phyloP scores from a whole-genome alignment of 176 grass and related monocot species.

The Carex pumila region DNA sequence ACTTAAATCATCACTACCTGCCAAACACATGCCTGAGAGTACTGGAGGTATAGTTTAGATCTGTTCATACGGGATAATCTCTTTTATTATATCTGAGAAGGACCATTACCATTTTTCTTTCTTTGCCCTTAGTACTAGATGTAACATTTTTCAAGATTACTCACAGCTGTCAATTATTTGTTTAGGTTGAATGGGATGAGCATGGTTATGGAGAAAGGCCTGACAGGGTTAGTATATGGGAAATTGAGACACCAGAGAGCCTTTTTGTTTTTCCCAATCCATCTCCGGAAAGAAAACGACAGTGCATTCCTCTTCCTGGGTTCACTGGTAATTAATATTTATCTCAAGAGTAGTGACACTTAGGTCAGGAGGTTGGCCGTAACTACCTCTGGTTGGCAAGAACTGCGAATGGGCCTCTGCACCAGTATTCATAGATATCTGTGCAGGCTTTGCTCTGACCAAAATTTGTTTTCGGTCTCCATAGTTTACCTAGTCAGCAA shows the following conservation, averaged over 20 bases:
- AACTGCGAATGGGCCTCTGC: background rate
- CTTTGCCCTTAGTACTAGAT: background rate
- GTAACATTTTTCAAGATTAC: background rate
- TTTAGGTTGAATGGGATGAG: constrained; percentile 89
- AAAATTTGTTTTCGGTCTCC: background rate
- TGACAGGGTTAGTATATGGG: constrained; percentile 81
- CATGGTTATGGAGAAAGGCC: constrained; percentile 90
- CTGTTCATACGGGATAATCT: background rate
- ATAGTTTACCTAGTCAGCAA: background rate
- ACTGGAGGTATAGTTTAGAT: background rate
- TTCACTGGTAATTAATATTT: constrained; percentile 23
- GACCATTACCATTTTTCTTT: background rate
- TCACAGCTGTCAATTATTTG: background rate
- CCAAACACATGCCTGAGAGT: background rate
- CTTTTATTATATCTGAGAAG: background rate
- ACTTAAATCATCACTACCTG: too few species aligned
- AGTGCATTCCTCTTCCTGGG: constrained; percentile 53
- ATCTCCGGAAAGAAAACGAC: constrained; percentile 58
- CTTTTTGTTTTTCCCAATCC: constrained; percentile 54
- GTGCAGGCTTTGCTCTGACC: background rate
- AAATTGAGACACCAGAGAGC: constrained; percentile 83
- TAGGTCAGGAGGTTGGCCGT: constrained; percentile 26
- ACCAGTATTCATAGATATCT: background rate
- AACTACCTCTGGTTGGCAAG: background rate
- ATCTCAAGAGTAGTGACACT: background rate